A percentile compares a stretch with the other conserved stretches of the same genome.
Evolutionary conservation across 345 rosid genomes (phyloP).

Genomic region (Alliaria petiolata): DNA sequence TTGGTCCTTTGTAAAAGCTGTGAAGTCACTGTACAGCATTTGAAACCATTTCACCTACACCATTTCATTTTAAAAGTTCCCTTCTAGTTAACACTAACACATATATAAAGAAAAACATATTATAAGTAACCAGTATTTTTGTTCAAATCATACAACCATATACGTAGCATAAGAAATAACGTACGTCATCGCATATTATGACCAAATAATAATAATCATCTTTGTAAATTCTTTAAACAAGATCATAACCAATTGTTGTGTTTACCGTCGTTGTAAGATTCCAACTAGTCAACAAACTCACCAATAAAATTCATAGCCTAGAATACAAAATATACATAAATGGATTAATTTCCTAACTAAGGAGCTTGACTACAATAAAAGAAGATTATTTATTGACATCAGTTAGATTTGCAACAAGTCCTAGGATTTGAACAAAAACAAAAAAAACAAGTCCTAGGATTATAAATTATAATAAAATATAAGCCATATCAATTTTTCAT

Average conservation of each 20-base stretch:
- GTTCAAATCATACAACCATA: not conserved
- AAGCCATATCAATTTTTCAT: constrained; percentile 8
- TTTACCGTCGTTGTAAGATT: not conserved
- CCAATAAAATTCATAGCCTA: too few relatives aligned
- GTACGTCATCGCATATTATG: not conserved
- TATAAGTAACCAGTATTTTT: not conserved
- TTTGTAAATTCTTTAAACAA: too few relatives aligned
- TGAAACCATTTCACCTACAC: constrained; percentile 86
- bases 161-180: not conserved
- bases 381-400: not conserved
- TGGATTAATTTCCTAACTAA: too few relatives aligned
- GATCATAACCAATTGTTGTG: not conserved
- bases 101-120: not conserved
- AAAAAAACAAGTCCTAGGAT: too few relatives aligned
- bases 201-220: not conserved
- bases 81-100: not conserved
- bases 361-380: not conserved
- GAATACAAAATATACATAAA: too few relatives aligned
- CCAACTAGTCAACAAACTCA: too few relatives aligned
- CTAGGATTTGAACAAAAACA: too few relatives aligned
- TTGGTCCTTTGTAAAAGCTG: constrained; percentile 70
- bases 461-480: constrained; percentile 1
- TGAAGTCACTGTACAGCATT: constrained; percentile 74
- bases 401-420: constrained; percentile 15
- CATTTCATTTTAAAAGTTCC: not conserved